A percentile compares a stretch with the other conserved stretches of the same genome.
phyloP scores from a whole-genome alignment of 352 stramenopile species.

The Globisporangium orthogonon region DNA sequence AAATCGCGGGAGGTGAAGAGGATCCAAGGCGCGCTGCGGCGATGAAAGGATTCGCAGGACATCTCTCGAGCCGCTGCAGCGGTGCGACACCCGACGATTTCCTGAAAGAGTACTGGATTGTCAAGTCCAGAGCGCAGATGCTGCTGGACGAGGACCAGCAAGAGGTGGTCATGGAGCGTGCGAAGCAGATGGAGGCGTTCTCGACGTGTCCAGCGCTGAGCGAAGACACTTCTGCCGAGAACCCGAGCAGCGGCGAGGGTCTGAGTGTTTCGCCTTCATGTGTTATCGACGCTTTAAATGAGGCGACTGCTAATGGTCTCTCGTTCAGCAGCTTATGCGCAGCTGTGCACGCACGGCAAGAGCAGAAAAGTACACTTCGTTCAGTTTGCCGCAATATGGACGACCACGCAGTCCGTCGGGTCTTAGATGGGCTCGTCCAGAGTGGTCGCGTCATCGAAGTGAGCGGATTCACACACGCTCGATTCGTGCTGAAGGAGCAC shows the following conservation, averaged over 20 bases:
- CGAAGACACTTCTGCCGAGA: not conserved
- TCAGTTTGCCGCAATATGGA: not conserved
- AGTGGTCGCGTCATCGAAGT: constrained; percentile 45
- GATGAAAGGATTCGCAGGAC: constrained; percentile 65
- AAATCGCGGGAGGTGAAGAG: constrained; percentile 9
- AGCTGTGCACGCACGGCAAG: not conserved
- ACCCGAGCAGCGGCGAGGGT: not conserved
- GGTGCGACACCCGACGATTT: constrained; percentile 60
- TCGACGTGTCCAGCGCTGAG: constrained; percentile 14
- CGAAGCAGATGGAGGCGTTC: constrained; percentile 34
- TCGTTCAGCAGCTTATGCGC: constrained; percentile 10
- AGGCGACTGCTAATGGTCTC: constrained; percentile 3
- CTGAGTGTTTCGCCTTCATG: not conserved
- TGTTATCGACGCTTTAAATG: not conserved
- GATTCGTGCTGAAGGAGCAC: constrained; percentile 42
- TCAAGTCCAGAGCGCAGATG: constrained; percentile 43
- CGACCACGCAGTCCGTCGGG: constrained; percentile 15
- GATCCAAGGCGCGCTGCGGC: constrained; percentile 26
- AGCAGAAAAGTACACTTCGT: not conserved
- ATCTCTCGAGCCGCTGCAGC: constrained; percentile 43
- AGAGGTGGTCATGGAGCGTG: constrained; percentile 7
- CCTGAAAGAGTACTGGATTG: constrained; percentile 62
- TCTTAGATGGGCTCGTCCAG: constrained; percentile 29
- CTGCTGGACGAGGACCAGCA: constrained; percentile 14
- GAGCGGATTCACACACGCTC: constrained; percentile 47